Conservation (phyloP, 1,284 basidiomycete species). For the Meripilus lineatus region DNA sequence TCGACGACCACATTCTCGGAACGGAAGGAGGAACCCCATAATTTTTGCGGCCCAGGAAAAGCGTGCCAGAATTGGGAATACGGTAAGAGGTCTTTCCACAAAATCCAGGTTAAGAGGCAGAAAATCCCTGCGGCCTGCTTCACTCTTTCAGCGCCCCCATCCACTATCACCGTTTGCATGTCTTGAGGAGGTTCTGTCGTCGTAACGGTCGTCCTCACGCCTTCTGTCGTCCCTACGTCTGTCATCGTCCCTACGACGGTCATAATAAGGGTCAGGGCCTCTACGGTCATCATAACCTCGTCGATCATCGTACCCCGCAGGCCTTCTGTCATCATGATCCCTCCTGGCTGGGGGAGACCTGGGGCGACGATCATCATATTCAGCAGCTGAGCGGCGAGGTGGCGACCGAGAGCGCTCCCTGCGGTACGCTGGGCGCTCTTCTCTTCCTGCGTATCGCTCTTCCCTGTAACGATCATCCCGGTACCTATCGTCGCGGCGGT, state of each 20-base stretch:
- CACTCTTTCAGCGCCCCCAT: constrained; percentile 25
- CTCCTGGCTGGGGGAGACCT: constrained; percentile 74
- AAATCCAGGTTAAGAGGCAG: not conserved
- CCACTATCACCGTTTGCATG: constrained; percentile 66
- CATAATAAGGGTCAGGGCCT: constrained; percentile 73
- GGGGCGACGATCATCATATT: constrained; percentile 66
- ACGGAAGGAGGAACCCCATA: constrained; percentile 7
- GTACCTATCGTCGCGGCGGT: constrained; percentile 44
- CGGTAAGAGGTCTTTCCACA: not conserved
- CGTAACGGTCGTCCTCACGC: constrained; percentile 71
- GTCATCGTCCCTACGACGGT: constrained; percentile 72
- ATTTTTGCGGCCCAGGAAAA: constrained; percentile 1
- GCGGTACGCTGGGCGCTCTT: constrained; percentile 36
- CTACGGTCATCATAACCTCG: constrained; percentile 70
- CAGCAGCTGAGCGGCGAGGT: constrained; percentile 51
- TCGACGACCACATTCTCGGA: constrained; percentile 8
- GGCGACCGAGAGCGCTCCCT: constrained; percentile 75
- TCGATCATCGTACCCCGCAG: constrained; percentile 48
- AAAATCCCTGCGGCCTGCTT: constrained; percentile 10
- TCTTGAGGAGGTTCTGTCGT: constrained; percentile 63
- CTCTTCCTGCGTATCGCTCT: constrained; percentile 33
- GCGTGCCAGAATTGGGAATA: not conserved
- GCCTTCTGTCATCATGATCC: constrained; percentile 73
- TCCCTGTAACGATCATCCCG: constrained; percentile 42
- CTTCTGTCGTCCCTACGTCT: constrained; percentile 66